Percentiles rank a stretch among this genome's conserved stretches.
Evolutionary conservation across 2,329 filamentous ascomycete species (phyloP).

Genomic region (Aspergillus sp.): DNA sequence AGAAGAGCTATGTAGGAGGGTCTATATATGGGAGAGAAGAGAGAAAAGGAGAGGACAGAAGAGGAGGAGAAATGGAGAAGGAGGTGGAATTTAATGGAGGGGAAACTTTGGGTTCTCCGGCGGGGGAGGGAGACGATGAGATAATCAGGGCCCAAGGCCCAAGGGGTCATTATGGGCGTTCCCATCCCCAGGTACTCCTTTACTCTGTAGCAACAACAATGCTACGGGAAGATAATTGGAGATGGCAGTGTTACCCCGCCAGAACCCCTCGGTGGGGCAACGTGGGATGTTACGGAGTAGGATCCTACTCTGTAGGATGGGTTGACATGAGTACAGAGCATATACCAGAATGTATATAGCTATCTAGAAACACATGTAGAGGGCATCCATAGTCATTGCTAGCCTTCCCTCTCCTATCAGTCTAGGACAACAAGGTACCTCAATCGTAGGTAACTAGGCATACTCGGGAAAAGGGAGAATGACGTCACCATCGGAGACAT

Average conservation of each 20-base stretch:
- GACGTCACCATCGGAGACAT: not conserved
- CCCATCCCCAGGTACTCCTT: not conserved
- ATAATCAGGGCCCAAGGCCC: no score
- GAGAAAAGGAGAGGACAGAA: conserved; percentile 9
- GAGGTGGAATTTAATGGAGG: conserved; percentile 4
- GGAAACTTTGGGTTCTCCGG: conserved; percentile 10
- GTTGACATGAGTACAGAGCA: no score
- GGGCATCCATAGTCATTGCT: no score
- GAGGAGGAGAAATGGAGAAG: not conserved
- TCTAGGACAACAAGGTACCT: no score
- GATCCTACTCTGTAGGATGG: no score
- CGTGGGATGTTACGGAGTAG: no score
- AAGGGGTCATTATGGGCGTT: no score
- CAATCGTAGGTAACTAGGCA: no score
- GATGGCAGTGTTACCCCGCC: conserved; percentile 8
- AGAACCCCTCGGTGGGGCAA: conserved; percentile 9
- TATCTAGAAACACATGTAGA: no score
- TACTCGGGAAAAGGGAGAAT: not conserved
- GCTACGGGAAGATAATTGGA: not conserved
- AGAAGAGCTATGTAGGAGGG: not conserved
- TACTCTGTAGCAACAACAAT: not conserved
- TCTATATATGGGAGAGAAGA: not conserved
- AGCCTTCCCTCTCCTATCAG: no score
- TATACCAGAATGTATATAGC: no score
- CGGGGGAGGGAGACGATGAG: conserved; percentile 9